Evolutionary conservation across 257 asterid species (phyloP).

Genomic region (Solanum etuberosum): DNA sequence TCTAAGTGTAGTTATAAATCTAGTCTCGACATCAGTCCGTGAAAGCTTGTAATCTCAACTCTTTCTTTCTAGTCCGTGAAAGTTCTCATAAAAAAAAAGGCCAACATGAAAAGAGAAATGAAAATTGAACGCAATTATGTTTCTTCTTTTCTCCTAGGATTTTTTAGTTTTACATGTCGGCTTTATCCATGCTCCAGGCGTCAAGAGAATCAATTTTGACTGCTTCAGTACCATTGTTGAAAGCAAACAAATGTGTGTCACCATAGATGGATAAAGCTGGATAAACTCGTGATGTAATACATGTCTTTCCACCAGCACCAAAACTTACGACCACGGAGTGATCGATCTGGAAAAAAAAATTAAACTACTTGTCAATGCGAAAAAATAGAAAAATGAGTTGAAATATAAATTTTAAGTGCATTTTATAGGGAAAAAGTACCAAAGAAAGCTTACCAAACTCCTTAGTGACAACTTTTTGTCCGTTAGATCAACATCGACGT

Average conservation of each 20-base stretch:
- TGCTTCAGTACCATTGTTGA: neutral
- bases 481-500: neutral
- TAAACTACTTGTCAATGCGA: neutral
- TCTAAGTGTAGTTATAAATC: neutral
- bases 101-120: neutral
- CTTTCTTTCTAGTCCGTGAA: too few species aligned
- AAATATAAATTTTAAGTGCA: neutral
- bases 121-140: neutral
- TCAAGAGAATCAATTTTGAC: neutral
- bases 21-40: too few species aligned
- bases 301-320: neutral
- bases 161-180: neutral
- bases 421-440: neutral
- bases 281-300: neutral
- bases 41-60: too few species aligned
- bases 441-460: neutral
- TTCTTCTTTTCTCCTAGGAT: neutral
- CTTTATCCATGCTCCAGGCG: conserved; percentile 1
- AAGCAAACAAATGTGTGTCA: neutral
- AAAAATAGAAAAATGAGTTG: neutral
- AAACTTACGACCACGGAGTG: neutral
- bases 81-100: neutral
- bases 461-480: neutral
- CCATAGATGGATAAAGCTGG: neutral
- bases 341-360: neutral